A percentile compares a stretch with the other conserved stretches of the same genome.
Evolutionary conservation across 495 filamentous ascomycete species (phyloP).

Genomic region (Parmelia sp.): DNA sequence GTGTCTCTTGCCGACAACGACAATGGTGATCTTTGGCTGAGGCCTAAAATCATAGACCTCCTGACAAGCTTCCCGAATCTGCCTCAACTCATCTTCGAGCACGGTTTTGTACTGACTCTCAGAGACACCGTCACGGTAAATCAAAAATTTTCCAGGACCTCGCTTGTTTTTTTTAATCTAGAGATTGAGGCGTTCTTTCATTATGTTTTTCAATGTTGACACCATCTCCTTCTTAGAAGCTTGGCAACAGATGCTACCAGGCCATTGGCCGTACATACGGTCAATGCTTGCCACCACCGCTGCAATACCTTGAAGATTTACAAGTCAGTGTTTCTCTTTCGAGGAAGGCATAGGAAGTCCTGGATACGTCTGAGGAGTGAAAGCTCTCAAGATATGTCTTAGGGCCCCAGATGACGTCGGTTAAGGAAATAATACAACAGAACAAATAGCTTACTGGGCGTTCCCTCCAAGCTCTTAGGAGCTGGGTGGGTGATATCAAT

Average conservation of each 20-base stretch:
- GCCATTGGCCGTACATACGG: conserved; percentile 58
- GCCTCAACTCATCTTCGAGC: conserved; percentile 48
- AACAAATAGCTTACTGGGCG: too few species aligned
- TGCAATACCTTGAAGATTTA: too few species aligned
- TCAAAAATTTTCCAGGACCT: conserved; percentile 66
- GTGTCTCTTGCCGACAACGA: conserved; percentile 71
- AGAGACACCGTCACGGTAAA: conserved; percentile 89
- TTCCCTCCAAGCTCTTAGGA: conserved; percentile 50
- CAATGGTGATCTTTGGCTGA: conserved; percentile 44
- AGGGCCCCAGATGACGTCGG: too few species aligned
- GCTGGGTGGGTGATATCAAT: conserved; percentile 88
- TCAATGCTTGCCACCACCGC: conserved; percentile 69
- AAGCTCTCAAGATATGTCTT: too few species aligned
- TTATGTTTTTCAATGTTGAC: conserved; percentile 43
- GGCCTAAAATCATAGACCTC: conserved; percentile 43
- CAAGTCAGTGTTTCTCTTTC: too few species aligned
- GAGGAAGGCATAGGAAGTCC: too few species aligned
- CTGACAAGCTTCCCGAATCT: conserved; percentile 55
- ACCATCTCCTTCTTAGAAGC: conserved; percentile 54
- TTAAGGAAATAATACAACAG: too few species aligned
- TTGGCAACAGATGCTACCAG: conserved; percentile 56
- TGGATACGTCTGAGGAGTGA: too few species aligned
- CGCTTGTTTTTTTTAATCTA: conserved; percentile 47
- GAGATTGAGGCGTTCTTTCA: conserved; percentile 53
- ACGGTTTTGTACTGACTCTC: conserved; percentile 73